phyloP scores from a whole-genome alignment of 2,329 filamentous ascomycete genomes.

The Lachnellula occidentalis region DNA sequence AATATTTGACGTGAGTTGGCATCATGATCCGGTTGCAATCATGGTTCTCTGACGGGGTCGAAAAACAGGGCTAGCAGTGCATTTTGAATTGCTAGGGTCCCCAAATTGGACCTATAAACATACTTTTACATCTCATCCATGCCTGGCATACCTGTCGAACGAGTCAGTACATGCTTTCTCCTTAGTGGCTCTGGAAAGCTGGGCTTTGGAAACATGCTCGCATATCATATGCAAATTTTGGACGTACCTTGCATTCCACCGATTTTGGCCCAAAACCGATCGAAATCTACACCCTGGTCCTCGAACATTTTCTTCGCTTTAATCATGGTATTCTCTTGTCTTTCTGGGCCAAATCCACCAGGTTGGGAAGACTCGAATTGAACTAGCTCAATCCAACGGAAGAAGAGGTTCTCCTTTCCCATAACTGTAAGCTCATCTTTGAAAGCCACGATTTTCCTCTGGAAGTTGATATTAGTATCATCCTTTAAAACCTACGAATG shows the following conservation, averaged over 20 bases:
- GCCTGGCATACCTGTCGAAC: not conserved
- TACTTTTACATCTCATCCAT: not conserved
- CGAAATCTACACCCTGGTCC: constrained; percentile 73
- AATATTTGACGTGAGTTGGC: no score
- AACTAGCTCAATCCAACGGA: constrained; percentile 86
- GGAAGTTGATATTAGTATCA: not conserved
- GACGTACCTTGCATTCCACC: constrained; percentile 54
- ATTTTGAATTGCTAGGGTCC: not conserved
- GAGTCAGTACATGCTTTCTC: no score
- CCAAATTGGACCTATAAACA: not conserved
- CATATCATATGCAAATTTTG: constrained; percentile 36
- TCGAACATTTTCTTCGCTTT: constrained; percentile 74
- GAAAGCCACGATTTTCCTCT: constrained; percentile 72
- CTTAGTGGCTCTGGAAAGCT: not conserved
- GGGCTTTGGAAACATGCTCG: constrained; percentile 5
- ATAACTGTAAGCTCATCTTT: constrained; percentile 67
- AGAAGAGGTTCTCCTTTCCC: constrained; percentile 86
- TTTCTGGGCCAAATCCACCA: constrained; percentile 70
- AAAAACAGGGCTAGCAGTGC: not conserved
- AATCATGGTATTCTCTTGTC: constrained; percentile 65
- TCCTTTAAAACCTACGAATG: not conserved
- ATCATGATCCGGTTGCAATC: no score
- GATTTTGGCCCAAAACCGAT: constrained; percentile 68
- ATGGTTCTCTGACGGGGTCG: not conserved
- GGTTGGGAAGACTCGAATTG: constrained; percentile 79